Evolutionary conservation across 2,329 filamentous ascomycete species (phyloP).

Genomic region (Colletotrichum sp.): DNA sequence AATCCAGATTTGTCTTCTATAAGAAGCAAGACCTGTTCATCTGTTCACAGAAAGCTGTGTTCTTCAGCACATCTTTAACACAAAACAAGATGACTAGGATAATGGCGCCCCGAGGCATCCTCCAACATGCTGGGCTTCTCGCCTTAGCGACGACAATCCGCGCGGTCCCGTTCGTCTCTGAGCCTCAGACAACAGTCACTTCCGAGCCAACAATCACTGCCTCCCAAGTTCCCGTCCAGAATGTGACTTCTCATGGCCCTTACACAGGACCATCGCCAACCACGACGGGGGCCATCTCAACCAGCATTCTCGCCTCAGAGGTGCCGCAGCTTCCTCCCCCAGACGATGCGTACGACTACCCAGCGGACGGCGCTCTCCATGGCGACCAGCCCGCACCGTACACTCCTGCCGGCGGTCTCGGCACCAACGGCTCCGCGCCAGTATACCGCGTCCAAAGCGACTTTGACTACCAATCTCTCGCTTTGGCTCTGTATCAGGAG

Average conservation of each 20-base stretch:
- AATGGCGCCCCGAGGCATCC: conserved; percentile 1
- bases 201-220: conserved; percentile 31
- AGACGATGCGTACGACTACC: conserved; percentile 71
- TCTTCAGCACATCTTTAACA: neutral
- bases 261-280: conserved; percentile 69
- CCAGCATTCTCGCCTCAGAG: conserved; percentile 58
- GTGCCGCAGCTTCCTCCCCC: conserved; percentile 64
- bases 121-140: conserved; percentile 19
- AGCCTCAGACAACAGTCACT: conserved; percentile 38
- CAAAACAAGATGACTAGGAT: neutral
- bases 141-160: conserved; percentile 20
- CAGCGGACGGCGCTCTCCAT: conserved; percentile 72
- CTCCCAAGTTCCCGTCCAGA: conserved; percentile 44
- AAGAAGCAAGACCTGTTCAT: neutral
- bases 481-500: conserved; percentile 79
- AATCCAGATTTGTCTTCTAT: neutral
- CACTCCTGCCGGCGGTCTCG: conserved; percentile 73
- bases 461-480: conserved; percentile 82
- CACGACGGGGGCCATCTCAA: conserved; percentile 72
- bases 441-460: conserved; percentile 81
- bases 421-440: conserved; percentile 78
- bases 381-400: conserved; percentile 74
- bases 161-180: conserved; percentile 39
- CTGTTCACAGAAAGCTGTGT: accelerated
- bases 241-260: conserved; percentile 71